A percentile compares a stretch with the other conserved stretches of the same genome.
These are phyloP conservation scores for Ceratocystis alfenasii DNA, from an alignment of 2,329 filamentous ascomycete species.

Conservation along the genomic window DNA sequence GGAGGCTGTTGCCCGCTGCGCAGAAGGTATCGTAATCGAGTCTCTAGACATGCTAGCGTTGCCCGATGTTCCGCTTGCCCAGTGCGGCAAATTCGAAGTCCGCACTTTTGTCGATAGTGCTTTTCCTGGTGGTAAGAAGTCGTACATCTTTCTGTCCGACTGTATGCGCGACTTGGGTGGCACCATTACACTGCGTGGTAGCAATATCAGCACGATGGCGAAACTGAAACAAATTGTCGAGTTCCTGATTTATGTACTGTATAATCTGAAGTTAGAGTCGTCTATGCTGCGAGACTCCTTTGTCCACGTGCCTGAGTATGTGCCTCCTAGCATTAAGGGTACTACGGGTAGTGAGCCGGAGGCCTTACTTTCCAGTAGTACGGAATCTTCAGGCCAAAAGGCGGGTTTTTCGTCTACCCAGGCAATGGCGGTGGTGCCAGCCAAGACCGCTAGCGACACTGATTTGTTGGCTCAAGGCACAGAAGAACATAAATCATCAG, in stretches of 20 bases:
- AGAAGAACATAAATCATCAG: not conserved
- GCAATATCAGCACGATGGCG: constrained; percentile 55
- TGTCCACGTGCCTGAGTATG: constrained; percentile 61
- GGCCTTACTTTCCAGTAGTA: not conserved
- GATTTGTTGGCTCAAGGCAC: no score
- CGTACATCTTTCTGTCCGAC: constrained; percentile 88
- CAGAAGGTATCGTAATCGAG: constrained; percentile 82
- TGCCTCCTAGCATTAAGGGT: constrained; percentile 25
- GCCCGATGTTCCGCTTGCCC: constrained; percentile 59
- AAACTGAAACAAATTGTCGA: constrained; percentile 89
- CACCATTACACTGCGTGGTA: constrained; percentile 82
- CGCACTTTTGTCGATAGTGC: constrained; percentile 83
- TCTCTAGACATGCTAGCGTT: constrained; percentile 85
- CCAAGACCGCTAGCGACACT: not conserved
- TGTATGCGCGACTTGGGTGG: constrained; percentile 84
- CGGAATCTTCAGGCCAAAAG: not conserved
- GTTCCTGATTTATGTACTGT: constrained; percentile 98
- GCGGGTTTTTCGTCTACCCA: not conserved
- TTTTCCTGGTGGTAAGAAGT: constrained; percentile 67
- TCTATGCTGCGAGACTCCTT: constrained; percentile 89
- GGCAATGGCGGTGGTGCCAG: not conserved
- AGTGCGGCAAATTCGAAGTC: constrained; percentile 80
- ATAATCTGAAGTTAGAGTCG: constrained; percentile 91
- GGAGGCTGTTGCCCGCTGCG: constrained; percentile 84
- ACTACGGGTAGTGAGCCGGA: not conserved